Percentiles rank a stretch among this genome's conserved stretches.
These are phyloP conservation scores for Hypoxylon rubiginosum DNA, from an alignment of 2,329 filamentous ascomycete species.

Conservation along the genomic window DNA sequence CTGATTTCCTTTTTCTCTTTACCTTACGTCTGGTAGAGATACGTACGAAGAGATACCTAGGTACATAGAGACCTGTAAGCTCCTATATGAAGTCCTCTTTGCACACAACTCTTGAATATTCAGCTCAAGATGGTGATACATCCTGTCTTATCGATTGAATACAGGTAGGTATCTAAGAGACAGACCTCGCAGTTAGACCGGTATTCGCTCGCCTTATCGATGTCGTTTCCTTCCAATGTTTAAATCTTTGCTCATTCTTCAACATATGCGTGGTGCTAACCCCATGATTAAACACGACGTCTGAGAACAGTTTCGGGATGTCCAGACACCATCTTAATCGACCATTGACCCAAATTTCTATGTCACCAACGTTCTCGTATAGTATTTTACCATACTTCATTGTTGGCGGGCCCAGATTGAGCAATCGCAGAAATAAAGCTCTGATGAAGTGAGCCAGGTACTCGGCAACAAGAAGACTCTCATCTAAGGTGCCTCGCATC, in stretches of 20 bases:
- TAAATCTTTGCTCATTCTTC: not conserved
- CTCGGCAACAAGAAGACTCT: not conserved
- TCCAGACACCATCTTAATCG: not conserved
- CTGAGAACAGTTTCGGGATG: not conserved
- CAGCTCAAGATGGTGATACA: not conserved
- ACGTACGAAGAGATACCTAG: too few relatives aligned
- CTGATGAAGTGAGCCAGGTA: not conserved
- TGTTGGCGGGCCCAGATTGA: not conserved
- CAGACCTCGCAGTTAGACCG: not conserved
- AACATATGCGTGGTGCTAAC: not conserved
- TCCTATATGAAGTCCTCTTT: too few relatives aligned
- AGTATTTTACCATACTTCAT: constrained; percentile 7
- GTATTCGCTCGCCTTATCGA: not conserved
- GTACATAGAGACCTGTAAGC: too few relatives aligned
- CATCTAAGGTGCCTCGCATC: not conserved
- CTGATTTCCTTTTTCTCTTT: too few relatives aligned
- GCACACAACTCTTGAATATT: too few relatives aligned
- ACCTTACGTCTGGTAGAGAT: too few relatives aligned
- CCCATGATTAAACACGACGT: not conserved
- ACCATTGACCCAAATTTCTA: not conserved
- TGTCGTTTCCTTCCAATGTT: not conserved
- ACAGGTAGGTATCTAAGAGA: not conserved
- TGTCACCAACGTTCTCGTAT: constrained; percentile 8
- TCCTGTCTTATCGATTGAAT: not conserved
- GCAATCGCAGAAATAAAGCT: constrained; percentile 1